Conservation (phyloP, 352 stramenopile genomes). For the Pythium sp. region DNA sequence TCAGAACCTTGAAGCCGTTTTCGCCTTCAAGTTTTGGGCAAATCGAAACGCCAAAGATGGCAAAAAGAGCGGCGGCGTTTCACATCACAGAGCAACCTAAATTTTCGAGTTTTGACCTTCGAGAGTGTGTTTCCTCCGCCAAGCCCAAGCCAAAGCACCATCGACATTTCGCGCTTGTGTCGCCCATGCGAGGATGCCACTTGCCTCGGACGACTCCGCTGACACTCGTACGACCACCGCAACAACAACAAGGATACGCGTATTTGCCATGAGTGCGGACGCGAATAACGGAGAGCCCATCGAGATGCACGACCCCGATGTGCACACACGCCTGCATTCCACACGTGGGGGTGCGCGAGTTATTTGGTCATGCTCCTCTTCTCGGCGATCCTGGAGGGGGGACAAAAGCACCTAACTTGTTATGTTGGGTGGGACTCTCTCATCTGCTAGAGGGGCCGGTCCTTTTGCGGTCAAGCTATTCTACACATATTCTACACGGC, state of each 20-base stretch:
- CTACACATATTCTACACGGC: no score
- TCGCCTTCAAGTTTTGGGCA: no score
- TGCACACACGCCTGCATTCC: constrained; percentile 23
- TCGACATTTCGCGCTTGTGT: constrained; percentile 1
- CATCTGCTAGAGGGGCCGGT: no score
- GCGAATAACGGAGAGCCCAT: background rate
- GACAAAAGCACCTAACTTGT: no score
- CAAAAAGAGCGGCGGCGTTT: no score
- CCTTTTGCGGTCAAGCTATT: no score
- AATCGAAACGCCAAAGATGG: no score
- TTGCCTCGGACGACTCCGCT: background rate
- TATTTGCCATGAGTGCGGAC: background rate
- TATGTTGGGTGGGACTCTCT: no score
- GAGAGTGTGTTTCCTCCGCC: no score
- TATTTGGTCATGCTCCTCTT: constrained; percentile 62
- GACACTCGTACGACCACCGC: background rate
- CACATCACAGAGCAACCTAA: no score
- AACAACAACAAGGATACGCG: background rate
- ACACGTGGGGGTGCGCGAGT: constrained; percentile 44
- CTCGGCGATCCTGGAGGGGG: constrained; percentile 35
- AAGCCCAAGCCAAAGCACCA: background rate
- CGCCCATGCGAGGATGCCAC: background rate
- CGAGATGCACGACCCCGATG: background rate
- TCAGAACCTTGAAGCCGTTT: no score
- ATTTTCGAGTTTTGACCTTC: no score